These are phyloP conservation scores for Tylopilus felleus DNA, from an alignment of 768 basidiomycete species.

Conservation along the genomic window DNA sequence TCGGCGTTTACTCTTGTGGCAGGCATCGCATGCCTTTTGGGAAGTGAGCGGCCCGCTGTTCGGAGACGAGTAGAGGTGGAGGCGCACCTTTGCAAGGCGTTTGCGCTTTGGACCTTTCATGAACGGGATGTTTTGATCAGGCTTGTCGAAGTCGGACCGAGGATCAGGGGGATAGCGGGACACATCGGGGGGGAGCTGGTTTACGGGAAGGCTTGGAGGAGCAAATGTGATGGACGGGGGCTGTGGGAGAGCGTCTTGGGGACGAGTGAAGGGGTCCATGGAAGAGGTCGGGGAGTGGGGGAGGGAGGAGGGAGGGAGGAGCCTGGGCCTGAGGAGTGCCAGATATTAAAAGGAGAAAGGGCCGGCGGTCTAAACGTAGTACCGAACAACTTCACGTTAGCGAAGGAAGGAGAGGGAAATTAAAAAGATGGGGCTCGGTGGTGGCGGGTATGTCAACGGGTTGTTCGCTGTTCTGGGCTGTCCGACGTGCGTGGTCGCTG, in stretches of 20 bases:
- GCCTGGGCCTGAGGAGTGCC: neutral
- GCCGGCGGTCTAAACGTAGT: slow-evolving; percentile 28
- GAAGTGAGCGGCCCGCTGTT: slow-evolving; percentile 7
- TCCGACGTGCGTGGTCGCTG: neutral
- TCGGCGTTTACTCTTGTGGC: slow-evolving; percentile 81
- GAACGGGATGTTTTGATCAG: slow-evolving; percentile 38
- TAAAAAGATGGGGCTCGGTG: slow-evolving; percentile 8
- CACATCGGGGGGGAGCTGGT: slow-evolving; percentile 19
- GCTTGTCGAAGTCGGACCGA: slow-evolving; percentile 25
- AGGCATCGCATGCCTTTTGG: slow-evolving; percentile 70
- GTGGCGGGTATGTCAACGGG: neutral
- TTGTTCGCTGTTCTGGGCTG: neutral
- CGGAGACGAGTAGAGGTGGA: neutral
- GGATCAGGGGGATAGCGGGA: slow-evolving; percentile 21
- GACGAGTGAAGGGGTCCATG: slow-evolving; percentile 39
- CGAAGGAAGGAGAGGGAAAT: slow-evolving; percentile 17
- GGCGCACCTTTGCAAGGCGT: slow-evolving; percentile 47
- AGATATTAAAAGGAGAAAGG: slow-evolving; percentile 29
- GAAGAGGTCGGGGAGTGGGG: neutral
- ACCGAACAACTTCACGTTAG: slow-evolving; percentile 25
- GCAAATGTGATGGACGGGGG: slow-evolving; percentile 23
- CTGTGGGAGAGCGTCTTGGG: slow-evolving; percentile 16
- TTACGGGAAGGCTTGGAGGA: slow-evolving; percentile 18
- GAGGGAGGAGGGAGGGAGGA: slow-evolving; percentile 1
- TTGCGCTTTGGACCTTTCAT: slow-evolving; percentile 53